Evolutionary conservation across 1,284 basidiomycete species (phyloP).

Genomic region (Cutaneotrichosporon sp.): DNA sequence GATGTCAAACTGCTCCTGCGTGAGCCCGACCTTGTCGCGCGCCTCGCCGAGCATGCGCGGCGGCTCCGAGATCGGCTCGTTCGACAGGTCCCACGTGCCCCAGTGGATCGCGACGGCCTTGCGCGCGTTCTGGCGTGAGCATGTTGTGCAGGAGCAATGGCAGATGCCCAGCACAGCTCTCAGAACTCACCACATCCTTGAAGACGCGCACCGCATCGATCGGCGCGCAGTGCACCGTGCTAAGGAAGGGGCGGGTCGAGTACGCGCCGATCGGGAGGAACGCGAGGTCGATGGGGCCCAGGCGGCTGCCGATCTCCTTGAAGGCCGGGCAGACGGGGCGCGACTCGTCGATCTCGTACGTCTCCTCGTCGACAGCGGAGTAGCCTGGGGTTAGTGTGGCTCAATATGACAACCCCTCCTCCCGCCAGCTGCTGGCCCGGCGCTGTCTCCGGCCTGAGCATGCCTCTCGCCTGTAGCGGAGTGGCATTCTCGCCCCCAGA

Average conservation of each 20-base stretch:
- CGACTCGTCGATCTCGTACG: constrained; percentile 37
- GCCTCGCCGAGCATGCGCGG: constrained; percentile 60
- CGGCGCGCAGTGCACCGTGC: constrained; percentile 63
- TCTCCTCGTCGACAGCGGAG: constrained; percentile 57
- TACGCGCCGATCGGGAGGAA: constrained; percentile 72
- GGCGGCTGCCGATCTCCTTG: constrained; percentile 44
- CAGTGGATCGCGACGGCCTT: constrained; percentile 70
- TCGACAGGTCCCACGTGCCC: constrained; percentile 57
- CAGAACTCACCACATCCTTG: constrained; percentile 60
- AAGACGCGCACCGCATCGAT: constrained; percentile 67
- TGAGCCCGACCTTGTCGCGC: constrained; percentile 58
- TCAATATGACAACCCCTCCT: not conserved
- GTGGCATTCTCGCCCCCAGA: no score
- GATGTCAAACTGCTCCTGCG: constrained; percentile 57
- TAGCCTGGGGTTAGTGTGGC: constrained; percentile 32
- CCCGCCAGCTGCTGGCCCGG: no score
- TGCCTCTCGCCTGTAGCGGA: no score
- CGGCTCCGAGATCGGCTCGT: constrained; percentile 63
- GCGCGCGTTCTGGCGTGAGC: constrained; percentile 54
- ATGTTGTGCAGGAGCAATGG: no score
- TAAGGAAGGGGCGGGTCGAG: constrained; percentile 62
- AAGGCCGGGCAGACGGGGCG: constrained; percentile 54
- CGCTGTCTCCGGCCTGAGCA: no score
- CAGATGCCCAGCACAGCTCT: no score
- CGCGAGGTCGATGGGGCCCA: constrained; percentile 62